Conservation (phyloP, 768 basidiomycete genomes). For the Suillus sp. region DNA sequence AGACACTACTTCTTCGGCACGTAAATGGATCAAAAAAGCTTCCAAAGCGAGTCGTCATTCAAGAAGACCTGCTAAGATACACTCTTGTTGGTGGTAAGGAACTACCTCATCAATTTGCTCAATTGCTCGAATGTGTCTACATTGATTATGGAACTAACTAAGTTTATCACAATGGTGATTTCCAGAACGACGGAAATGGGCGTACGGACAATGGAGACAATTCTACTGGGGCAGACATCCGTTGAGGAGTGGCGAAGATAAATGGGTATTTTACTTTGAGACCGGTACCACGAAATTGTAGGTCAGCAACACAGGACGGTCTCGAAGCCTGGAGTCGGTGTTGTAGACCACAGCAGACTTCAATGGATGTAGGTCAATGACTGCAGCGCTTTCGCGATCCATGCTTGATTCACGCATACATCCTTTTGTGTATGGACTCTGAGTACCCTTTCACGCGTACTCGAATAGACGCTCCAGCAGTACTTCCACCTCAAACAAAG, state of each 20-base stretch:
- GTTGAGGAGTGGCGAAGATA: not conserved
- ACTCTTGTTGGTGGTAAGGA: not conserved
- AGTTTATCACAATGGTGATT: not conserved
- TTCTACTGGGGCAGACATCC: not conserved
- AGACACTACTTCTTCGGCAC: not conserved
- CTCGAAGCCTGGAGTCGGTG: not conserved
- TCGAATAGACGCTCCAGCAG: no score
- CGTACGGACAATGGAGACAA: conserved; percentile 1
- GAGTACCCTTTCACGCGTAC: no score
- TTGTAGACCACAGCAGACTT: not conserved
- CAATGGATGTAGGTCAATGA: no score
- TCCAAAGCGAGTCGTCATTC: not conserved
- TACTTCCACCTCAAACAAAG: no score
- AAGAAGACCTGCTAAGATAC: not conserved
- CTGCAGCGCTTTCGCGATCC: no score
- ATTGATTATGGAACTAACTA: not conserved
- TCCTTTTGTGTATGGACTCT: no score
- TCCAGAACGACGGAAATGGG: not conserved
- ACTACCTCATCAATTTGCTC: not conserved
- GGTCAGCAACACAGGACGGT: not conserved
- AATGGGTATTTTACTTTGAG: not conserved
- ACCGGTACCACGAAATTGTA: not conserved
- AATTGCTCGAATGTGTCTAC: not conserved
- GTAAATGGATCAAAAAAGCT: not conserved
- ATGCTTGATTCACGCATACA: no score